phyloP scores from a whole-genome alignment of 306 rosid species.

The Luffa acutangula region DNA sequence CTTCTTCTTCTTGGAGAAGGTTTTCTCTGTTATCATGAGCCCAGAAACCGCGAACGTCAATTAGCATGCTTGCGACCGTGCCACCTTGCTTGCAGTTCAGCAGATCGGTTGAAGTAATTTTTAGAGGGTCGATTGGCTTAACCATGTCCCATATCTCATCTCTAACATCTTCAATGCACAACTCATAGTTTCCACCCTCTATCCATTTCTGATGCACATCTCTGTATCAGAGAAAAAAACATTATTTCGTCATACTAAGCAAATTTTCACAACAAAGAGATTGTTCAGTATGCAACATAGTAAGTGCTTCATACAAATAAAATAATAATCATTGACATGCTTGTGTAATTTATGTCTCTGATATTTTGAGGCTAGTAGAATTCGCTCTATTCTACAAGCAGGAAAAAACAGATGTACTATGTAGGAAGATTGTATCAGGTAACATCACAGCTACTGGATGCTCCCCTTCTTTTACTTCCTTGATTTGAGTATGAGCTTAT shows the following conservation, averaged over 20 bases:
- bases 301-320: not conserved
- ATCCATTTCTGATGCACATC: slow-evolving; percentile 99
- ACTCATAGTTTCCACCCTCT: slow-evolving; percentile 95
- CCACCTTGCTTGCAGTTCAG: slow-evolving; percentile 95
- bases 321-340: not conserved
- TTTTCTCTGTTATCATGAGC: slow-evolving; percentile 99
- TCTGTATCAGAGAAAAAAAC: slow-evolving; percentile 30
- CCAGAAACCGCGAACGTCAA: slow-evolving; percentile 99
- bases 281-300: not conserved
- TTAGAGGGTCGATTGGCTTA: slow-evolving; percentile 71
- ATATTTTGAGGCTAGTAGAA: slow-evolving; percentile 54
- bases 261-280: not conserved
- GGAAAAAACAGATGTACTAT: slow-evolving; percentile 62
- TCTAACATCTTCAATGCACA: slow-evolving; percentile 94
- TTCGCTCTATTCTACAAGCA: slow-evolving; percentile 55
- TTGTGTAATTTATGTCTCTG: slow-evolving; percentile 34
- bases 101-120: slow-evolving; percentile 66
- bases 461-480: slow-evolving; percentile 89
- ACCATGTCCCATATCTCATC: slow-evolving; percentile 99
- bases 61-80: slow-evolving; percentile 97
- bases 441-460: slow-evolving; percentile 65
- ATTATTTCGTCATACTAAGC: not conserved
- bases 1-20: slow-evolving; percentile 98
- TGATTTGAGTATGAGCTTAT: slow-evolving; percentile 9
- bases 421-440: slow-evolving; percentile 82